Conservation (phyloP, 148 eudicot species). For the Cornus controversa region DNA sequence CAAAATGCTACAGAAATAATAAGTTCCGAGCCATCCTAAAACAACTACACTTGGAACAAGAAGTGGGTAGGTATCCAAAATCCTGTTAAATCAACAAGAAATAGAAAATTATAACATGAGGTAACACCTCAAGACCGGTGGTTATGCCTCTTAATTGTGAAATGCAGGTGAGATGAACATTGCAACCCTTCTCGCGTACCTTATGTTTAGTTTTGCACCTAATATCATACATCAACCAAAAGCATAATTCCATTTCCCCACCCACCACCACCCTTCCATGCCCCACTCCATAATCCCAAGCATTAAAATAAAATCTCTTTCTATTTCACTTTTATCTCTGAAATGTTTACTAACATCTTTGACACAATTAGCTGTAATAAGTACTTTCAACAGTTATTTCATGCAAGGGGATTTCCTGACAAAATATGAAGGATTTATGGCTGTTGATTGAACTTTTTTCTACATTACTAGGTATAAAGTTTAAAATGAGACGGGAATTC, state of each 20-base stretch:
- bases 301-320: background rate
- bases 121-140: background rate
- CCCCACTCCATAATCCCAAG: background rate
- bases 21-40: background rate
- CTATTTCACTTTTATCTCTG: background rate
- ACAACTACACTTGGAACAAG: background rate
- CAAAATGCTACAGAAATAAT: background rate
- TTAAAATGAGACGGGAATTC: background rate
- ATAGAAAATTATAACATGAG: background rate
- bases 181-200: background rate
- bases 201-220: background rate
- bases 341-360: background rate
- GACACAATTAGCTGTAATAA: no score
- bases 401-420: background rate
- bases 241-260: no score
- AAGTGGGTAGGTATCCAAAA: background rate
- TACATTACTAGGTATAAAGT: no score
- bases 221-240: background rate
- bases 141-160: background rate
- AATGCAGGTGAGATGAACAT: background rate
- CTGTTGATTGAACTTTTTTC: background rate
- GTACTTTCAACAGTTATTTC: background rate
- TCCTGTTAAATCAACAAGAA: background rate
- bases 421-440: background rate
- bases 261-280: background rate